Evolutionary conservation across 1,139 yeast genomes (phyloP).

Genomic region (Saccharomyces hybrid): DNA sequence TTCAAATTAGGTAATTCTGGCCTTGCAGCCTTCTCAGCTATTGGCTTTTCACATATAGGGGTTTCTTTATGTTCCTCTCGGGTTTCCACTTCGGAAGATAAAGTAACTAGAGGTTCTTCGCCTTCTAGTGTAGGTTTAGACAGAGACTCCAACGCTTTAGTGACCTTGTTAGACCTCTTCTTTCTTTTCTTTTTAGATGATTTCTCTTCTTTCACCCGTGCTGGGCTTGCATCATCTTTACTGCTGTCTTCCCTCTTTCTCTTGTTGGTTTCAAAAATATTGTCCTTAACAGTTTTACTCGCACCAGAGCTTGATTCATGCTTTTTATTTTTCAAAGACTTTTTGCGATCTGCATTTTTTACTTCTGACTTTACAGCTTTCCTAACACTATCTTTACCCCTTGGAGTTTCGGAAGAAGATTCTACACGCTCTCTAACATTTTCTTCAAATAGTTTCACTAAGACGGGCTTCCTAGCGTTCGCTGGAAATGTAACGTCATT

Average conservation of each 20-base stretch:
- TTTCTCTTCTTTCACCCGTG: neutral
- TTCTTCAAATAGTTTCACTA: conserved; percentile 45
- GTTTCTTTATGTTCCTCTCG: neutral
- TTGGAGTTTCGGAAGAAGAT: neutral
- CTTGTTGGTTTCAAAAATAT: neutral
- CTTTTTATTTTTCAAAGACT: neutral
- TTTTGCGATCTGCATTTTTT: neutral
- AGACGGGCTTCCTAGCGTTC: conserved; percentile 53
- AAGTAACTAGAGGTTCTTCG: neutral
- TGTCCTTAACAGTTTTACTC: neutral
- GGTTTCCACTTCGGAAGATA: neutral
- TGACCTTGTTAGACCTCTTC: neutral
- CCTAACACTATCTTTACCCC: neutral
- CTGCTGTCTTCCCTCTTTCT: neutral
- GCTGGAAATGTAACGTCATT: conserved; percentile 50
- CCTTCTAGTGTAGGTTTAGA: neutral
- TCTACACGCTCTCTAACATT: neutral
- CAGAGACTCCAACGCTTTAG: neutral
- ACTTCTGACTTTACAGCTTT: neutral
- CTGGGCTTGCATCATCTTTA: neutral
- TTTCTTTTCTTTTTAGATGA: neutral
- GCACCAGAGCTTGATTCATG: neutral
- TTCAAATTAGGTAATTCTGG: conserved; percentile 11
- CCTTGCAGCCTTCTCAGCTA: neutral
- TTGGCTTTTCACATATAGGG: neutral